Base-by-base conservation (phyloP, 352 stramenopile species). In the Aphanomyces invadans region DNA sequence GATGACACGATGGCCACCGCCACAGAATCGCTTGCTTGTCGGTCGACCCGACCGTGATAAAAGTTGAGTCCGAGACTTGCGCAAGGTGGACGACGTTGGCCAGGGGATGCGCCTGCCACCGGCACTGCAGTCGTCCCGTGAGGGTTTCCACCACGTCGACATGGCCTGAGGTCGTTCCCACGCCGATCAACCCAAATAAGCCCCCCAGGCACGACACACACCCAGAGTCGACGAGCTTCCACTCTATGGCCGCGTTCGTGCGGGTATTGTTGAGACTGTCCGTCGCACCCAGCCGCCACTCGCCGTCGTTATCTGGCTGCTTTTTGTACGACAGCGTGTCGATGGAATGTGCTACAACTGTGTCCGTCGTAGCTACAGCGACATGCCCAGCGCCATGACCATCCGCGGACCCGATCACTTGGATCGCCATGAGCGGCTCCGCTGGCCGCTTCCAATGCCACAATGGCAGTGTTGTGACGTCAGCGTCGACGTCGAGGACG, bases 371-470 rank as follows among this genome's bases (percentile, higher is more conserved):
- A 57, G 45, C 25, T 28, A 32, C 46, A 10, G 54, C 60, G 26
- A 57, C 21, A 9, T 48, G 10, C 11, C 17, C 19, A 3, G 5
- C 9, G 3, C 7, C n/a, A 5, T 10, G 2, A 26, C 15, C 31
- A 3, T 10, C 23, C 1, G 55, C 0, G 25, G 21, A 19, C 25
- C 19, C 10, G 19, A 26, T 21, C 11, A 38, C 21, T 29, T 57
- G 49, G 7, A 57, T n/a, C 21, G 49, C 49, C 15, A 57, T 5
- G 29, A 57, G 49, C 21, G 49, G 49, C 25, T 33, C 5, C 12
- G 17, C 49, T 17, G 49, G 49, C 19, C 29, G 21, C n/a, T 57
- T 57, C 49, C 49, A 57, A 15, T 67, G 39, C 60, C 60, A 67
- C 17, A 42, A 15, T 15, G 36, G 36, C 36, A 42, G 7, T 15